phyloP scores from a whole-genome alignment of 768 basidiomycete species.

The Galerina marginata region DNA sequence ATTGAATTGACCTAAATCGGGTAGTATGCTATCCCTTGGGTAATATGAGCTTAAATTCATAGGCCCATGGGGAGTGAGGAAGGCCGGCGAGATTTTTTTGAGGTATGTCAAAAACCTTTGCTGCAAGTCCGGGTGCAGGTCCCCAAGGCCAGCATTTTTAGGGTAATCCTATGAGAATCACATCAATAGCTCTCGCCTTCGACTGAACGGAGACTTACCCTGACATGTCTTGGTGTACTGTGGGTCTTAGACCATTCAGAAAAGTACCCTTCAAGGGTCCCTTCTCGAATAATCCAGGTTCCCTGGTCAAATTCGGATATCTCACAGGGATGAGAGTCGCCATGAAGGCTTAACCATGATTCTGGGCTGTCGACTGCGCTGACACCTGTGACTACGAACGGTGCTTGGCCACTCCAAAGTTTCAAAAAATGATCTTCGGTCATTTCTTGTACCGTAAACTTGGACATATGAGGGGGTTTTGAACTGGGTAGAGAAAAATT shows the following conservation, averaged over 20 bases:
- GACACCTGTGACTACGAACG: no score
- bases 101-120: not conserved
- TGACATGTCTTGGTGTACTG: not conserved
- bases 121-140: not conserved
- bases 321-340: not conserved
- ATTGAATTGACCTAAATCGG: not conserved
- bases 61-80: not conserved
- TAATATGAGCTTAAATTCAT: slow-evolving; percentile 1
- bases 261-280: not conserved
- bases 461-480: no score
- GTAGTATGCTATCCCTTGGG: not conserved
- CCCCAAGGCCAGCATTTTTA: not conserved
- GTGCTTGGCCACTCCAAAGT: no score
- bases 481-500: not conserved
- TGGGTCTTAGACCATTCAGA: not conserved
- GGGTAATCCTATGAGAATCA: not conserved
- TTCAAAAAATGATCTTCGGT: no score
- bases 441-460: no score
- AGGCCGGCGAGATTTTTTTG: not conserved
- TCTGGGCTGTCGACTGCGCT: not conserved
- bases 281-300: not conserved
- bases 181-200: not conserved
- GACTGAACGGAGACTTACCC: not conserved
- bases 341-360: not conserved
- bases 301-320: not conserved